Evolutionary conservation across 495 filamentous ascomycete species (phyloP).

Genomic region (Lasiosphaeris hirsuta): DNA sequence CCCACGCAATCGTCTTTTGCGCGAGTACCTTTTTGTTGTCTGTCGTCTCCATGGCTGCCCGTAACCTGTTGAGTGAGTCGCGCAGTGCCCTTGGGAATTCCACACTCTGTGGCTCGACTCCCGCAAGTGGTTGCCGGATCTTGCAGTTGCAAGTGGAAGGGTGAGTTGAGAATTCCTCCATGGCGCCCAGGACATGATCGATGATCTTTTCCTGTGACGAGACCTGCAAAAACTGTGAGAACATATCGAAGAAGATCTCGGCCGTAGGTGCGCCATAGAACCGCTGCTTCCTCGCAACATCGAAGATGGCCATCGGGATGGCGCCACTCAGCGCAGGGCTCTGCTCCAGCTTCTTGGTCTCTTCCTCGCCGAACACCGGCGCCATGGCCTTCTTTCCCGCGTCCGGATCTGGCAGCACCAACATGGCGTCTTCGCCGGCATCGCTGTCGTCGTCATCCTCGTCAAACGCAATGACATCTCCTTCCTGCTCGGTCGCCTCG

Average conservation of each 20-base stretch:
- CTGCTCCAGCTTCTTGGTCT: conserved; percentile 58
- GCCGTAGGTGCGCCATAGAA: conserved; percentile 60
- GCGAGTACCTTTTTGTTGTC: conserved; percentile 45
- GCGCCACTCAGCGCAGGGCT: conserved; percentile 85
- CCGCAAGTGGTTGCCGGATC: conserved; percentile 66
- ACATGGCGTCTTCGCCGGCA: conserved; percentile 38
- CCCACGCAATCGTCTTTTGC: conserved; percentile 56
- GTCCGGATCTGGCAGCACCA: conserved; percentile 43
- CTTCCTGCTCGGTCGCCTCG: conserved; percentile 26
- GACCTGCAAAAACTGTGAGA: conserved; percentile 60
- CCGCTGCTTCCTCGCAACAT: conserved; percentile 77
- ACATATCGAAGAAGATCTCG: conserved; percentile 75
- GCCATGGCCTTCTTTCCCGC: conserved; percentile 21
- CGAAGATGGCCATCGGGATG: conserved; percentile 90
- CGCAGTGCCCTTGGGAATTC: conserved; percentile 72
- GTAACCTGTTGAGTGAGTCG: conserved; percentile 59
- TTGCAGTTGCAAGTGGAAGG: conserved; percentile 63
- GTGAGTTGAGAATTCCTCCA: conserved; percentile 57
- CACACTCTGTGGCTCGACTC: conserved; percentile 57
- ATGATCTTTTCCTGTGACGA: conserved; percentile 67
- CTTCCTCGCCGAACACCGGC: conserved; percentile 55
- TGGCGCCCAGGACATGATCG: conserved; percentile 66
- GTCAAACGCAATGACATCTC: conserved; percentile 30
- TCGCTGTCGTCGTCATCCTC: conserved; percentile 42
- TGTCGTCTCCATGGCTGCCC: conserved; percentile 40